Evolutionary conservation across 768 basidiomycete genomes (phyloP).

Genomic region (Goffeauzyma gilvescens): DNA sequence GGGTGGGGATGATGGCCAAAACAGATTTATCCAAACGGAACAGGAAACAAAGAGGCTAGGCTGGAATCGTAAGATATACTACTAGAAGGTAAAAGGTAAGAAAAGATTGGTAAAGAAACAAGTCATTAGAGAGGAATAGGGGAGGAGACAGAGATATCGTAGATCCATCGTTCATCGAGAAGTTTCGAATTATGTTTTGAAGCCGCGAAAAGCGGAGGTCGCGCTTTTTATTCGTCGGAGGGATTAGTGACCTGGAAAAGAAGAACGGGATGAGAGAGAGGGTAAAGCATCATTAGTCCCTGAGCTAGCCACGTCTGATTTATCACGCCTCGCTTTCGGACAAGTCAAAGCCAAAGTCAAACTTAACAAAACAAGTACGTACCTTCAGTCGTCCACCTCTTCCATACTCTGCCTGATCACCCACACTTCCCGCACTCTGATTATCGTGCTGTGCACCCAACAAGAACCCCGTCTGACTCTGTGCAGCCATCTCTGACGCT

Average conservation of each 20-base stretch:
- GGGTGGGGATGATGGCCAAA: too few relatives aligned
- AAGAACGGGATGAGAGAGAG: neutral
- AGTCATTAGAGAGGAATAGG: too few relatives aligned
- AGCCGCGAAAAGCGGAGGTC: too few relatives aligned
- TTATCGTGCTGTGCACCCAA: neutral
- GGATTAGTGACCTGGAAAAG: constrained; percentile 9
- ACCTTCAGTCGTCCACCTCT: constrained; percentile 7
- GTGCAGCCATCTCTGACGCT: neutral
- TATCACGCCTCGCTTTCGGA: neutral
- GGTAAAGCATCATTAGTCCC: neutral
- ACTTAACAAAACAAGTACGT: neutral
- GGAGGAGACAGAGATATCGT: too few relatives aligned
- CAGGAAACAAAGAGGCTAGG: too few relatives aligned
- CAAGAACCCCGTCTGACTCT: neutral
- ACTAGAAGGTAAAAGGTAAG: too few relatives aligned
- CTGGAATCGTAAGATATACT: too few relatives aligned
- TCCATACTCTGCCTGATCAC: constrained; percentile 2
- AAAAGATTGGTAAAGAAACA: too few relatives aligned
- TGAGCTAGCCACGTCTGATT: neutral
- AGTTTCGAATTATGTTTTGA: too few relatives aligned
- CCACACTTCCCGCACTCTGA: neutral
- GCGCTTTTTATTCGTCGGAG: constrained; percentile 9
- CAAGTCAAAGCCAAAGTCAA: neutral
- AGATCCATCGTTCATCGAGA: too few relatives aligned
- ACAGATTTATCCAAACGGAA: too few relatives aligned